Evolutionary conservation across 2,329 filamentous ascomycete genomes (phyloP).

Genomic region (Colletotrichum magnum): DNA sequence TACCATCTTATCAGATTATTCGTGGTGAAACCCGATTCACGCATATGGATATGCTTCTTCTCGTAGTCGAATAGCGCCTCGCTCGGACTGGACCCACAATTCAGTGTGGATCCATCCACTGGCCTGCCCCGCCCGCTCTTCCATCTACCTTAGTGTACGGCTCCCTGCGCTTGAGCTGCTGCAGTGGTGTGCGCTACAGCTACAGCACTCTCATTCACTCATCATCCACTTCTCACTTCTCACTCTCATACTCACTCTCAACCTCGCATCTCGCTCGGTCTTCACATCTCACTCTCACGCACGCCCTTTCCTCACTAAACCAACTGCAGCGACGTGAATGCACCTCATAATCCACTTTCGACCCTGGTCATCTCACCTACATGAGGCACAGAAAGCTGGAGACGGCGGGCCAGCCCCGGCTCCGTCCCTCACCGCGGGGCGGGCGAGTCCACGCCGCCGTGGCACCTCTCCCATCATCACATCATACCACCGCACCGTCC

Average conservation of each 20-base stretch:
- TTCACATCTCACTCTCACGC: background rate
- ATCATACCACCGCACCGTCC: background rate
- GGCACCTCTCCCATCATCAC: background rate
- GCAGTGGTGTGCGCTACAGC: background rate
- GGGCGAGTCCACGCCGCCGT: no score
- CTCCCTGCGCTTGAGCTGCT: constrained; percentile 7
- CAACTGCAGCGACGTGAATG: constrained; percentile 23
- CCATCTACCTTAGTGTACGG: constrained; percentile 6
- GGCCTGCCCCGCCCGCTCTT: constrained; percentile 3
- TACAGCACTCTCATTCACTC: constrained; percentile 10
- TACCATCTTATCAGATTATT: background rate
- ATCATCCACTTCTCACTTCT: constrained; percentile 1
- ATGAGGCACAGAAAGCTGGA: constrained; percentile 21
- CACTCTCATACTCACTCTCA: constrained; percentile 1
- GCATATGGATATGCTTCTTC: constrained; percentile 25
- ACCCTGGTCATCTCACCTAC: constrained; percentile 33
- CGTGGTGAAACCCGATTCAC: background rate
- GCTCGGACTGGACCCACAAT: constrained; percentile 10
- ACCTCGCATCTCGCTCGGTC: background rate
- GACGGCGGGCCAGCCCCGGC: constrained; percentile 5
- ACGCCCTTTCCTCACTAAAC: background rate
- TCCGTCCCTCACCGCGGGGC: constrained; percentile 6
- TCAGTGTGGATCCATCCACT: background rate
- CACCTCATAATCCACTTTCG: constrained; percentile 27
- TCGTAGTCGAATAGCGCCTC: background rate